phyloP scores from a whole-genome alignment of 202 grass and related monocot genomes.

The Hordeum pubiflorum region DNA sequence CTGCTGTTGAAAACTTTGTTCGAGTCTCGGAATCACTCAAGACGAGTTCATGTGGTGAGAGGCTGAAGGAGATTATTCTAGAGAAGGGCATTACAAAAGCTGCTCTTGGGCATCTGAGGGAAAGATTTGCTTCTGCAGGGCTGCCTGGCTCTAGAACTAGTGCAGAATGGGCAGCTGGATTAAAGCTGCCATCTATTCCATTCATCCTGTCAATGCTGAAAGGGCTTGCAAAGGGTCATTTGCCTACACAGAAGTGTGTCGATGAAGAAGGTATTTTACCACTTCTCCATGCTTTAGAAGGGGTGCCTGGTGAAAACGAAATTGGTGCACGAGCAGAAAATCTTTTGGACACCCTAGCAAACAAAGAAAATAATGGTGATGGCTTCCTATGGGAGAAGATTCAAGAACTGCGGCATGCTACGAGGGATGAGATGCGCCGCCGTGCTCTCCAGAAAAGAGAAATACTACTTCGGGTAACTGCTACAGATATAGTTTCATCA shows the following conservation, averaged over 20 bases:
- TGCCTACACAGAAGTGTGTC: conserved; percentile 84
- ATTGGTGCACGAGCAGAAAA: conserved; percentile 96
- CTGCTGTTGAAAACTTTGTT: conserved; percentile 88
- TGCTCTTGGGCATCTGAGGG: conserved; percentile 70
- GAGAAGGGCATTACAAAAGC: conserved; percentile 68
- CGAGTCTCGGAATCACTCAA: conserved; percentile 93
- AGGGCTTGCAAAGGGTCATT: conserved; percentile 87
- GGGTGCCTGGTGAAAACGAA: conserved; percentile 88
- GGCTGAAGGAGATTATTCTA: conserved; percentile 95
- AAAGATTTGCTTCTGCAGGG: conserved; percentile 59
- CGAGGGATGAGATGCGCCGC: conserved; percentile 83
- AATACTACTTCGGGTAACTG: conserved; percentile 68
- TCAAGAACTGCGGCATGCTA: conserved; percentile 75
- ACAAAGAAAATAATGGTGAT: conserved; percentile 92
- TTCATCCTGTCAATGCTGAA: conserved; percentile 87
- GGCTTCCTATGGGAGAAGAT: conserved; percentile 80
- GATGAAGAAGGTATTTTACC: conserved; percentile 83
- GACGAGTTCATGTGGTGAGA: conserved; percentile 91
- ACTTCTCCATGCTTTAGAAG: conserved; percentile 85
- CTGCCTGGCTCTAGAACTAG: conserved; percentile 57
- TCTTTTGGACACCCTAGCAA: conserved; percentile 87
- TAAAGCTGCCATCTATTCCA: conserved; percentile 82
- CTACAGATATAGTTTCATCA: conserved; percentile 7
- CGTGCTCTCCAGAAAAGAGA: conserved; percentile 81
- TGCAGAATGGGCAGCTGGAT: conserved; percentile 66